phyloP scores from a whole-genome alignment of 129 eudicot species.

The Glebionis coronaria region DNA sequence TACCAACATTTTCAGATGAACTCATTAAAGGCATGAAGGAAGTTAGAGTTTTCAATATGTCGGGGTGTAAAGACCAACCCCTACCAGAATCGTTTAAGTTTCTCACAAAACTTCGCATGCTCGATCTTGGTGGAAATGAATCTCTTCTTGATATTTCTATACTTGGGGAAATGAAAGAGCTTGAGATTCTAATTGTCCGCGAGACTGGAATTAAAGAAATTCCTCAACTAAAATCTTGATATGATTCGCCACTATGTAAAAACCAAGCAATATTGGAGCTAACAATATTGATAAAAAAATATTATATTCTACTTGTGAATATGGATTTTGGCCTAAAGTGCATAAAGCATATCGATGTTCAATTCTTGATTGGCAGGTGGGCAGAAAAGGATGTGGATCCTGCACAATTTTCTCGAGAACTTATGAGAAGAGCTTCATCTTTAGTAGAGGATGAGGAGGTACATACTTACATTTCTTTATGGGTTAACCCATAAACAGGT shows the following conservation, averaged over 20 bases:
- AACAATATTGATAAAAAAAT: background rate
- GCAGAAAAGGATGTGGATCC: slow-evolving; percentile 89
- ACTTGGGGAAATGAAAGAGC: too few species aligned
- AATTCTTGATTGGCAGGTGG: slow-evolving; percentile 51
- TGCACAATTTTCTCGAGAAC: slow-evolving; percentile 74
- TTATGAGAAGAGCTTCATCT: slow-evolving; percentile 45
- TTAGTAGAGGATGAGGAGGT: slow-evolving; percentile 10
- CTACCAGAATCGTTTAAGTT: too few species aligned
- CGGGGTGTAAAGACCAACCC: too few species aligned
- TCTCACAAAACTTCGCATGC: too few species aligned
- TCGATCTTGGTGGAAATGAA: too few species aligned
- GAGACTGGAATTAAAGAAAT: too few species aligned
- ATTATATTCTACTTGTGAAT: slow-evolving; percentile 3
- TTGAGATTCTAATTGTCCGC: too few species aligned
- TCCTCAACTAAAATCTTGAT: background rate
- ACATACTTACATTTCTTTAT: background rate
- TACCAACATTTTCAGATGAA: too few species aligned
- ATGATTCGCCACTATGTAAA: background rate
- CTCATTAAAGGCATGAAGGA: too few species aligned
- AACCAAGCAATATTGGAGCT: slow-evolving; percentile 5
- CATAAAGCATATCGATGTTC: background rate
- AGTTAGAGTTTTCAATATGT: too few species aligned
- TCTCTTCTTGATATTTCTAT: too few species aligned
- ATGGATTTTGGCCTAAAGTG: background rate
- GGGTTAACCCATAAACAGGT: too few species aligned